A percentile compares a stretch with the other conserved stretches of the same genome.
Conservation (phyloP, 306 rosid genomes). For the Quercus bicolor region DNA sequence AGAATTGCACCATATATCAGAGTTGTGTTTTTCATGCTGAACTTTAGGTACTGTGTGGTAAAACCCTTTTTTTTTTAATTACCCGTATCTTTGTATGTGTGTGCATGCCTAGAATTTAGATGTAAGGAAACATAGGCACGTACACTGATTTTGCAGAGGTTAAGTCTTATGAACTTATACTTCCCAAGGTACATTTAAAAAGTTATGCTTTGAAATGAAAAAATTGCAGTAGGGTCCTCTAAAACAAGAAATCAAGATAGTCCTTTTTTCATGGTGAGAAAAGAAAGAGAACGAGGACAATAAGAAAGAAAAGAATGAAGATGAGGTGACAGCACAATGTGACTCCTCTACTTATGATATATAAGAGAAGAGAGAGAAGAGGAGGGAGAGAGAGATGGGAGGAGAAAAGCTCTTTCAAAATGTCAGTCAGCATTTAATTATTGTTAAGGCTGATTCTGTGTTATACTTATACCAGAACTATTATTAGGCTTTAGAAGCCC, state of each 20-base stretch:
- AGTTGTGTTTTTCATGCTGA: constrained; percentile 78
- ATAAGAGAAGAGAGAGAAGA: neutral
- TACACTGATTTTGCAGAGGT: neutral
- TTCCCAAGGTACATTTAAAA: neutral
- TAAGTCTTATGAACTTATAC: neutral
- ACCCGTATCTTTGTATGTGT: no score
- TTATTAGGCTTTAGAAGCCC: neutral
- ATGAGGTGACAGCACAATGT: neutral
- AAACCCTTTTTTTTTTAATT: constrained; percentile 2
- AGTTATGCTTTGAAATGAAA: neutral
- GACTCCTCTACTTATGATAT: neutral
- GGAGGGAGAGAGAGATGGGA: neutral
- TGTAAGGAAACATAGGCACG: neutral
- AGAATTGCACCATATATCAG: constrained; percentile 93
- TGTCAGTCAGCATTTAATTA: neutral
- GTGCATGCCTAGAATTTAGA: neutral
- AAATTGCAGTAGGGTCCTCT: neutral
- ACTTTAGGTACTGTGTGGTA: constrained; percentile 57
- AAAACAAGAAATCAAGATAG: neutral
- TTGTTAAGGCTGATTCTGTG: neutral
- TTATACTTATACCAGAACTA: neutral
- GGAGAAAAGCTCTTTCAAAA: neutral
- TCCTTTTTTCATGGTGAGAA: neutral
- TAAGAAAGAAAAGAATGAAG: neutral
- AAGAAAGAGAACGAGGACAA: neutral